Percentiles rank a stretch among this genome's conserved stretches.
Evolutionary conservation across 1,139 yeast genomes (phyloP).

Genomic region (Pichia sp.): DNA sequence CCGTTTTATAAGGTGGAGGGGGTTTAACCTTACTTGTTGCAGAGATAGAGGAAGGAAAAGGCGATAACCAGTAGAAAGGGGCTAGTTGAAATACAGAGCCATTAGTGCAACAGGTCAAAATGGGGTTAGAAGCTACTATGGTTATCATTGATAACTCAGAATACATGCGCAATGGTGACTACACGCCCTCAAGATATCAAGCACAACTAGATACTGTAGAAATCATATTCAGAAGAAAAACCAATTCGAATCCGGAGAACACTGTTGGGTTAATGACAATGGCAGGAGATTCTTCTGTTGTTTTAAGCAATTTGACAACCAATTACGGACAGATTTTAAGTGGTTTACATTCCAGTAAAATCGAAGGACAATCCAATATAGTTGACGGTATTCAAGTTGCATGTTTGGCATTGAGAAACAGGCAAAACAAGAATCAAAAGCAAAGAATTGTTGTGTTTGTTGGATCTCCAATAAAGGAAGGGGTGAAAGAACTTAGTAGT

Average conservation of each 20-base stretch:
- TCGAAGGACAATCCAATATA: constrained; percentile 65
- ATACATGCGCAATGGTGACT: constrained; percentile 94
- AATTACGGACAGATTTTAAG: constrained; percentile 84
- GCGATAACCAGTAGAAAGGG: too few species aligned
- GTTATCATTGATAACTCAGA: constrained; percentile 94
- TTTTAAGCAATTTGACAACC: constrained; percentile 78
- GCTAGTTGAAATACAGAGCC: background rate
- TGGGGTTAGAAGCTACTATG: constrained; percentile 97
- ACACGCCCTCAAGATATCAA: constrained; percentile 79
- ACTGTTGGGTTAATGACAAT: constrained; percentile 87
- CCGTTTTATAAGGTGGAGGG: background rate
- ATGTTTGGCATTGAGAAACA: constrained; percentile 92
- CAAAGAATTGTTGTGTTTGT: constrained; percentile 89
- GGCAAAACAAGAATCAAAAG: constrained; percentile 88
- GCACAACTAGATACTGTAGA: constrained; percentile 95
- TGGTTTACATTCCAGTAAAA: constrained; percentile 81
- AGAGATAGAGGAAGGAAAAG: too few species aligned
- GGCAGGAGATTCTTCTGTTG: constrained; percentile 84
- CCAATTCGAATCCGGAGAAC: constrained; percentile 87
- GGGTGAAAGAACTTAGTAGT: constrained; percentile 68
- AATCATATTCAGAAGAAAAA: constrained; percentile 78
- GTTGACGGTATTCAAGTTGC: constrained; percentile 92
- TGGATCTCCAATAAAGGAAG: constrained; percentile 77
- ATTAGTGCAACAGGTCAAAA: constrained; percentile 26
- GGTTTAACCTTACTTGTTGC: background rate